These are phyloP conservation scores for Davidsoniella virescens DNA, from an alignment of 2,329 filamentous ascomycete genomes.

Conservation along the genomic window DNA sequence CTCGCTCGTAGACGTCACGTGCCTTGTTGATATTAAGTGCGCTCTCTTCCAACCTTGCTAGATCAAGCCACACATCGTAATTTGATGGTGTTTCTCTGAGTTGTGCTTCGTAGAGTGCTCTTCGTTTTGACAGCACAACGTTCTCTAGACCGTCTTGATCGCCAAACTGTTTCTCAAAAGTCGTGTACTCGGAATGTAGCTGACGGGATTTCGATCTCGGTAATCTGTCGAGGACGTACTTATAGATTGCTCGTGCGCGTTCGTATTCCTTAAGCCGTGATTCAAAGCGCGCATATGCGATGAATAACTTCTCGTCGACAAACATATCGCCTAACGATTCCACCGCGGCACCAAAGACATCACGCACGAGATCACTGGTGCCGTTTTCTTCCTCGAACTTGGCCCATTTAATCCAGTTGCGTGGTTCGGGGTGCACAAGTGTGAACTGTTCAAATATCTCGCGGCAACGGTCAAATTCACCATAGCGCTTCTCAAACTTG, in stretches of 20 bases:
- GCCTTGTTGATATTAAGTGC: slow-evolving; percentile 69
- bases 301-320: slow-evolving; percentile 90
- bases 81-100: slow-evolving; percentile 89
- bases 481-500: slow-evolving; percentile 90
- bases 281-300: slow-evolving; percentile 89
- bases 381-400: slow-evolving; percentile 94
- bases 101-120: slow-evolving; percentile 87
- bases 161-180: slow-evolving; percentile 96
- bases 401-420: slow-evolving; percentile 98
- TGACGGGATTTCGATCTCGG: slow-evolving; percentile 70
- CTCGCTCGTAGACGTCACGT: slow-evolving; percentile 85
- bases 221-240: slow-evolving; percentile 84
- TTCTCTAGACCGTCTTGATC: slow-evolving; percentile 88
- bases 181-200: slow-evolving; percentile 88
- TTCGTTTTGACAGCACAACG: slow-evolving; percentile 83
- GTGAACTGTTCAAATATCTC: slow-evolving; percentile 84
- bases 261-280: slow-evolving; percentile 91
- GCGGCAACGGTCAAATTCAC: slow-evolving; percentile 78
- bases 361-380: slow-evolving; percentile 76
- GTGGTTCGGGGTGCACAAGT: slow-evolving; percentile 79
- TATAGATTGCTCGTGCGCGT: slow-evolving; percentile 85
- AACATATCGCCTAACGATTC: slow-evolving; percentile 87
- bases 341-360: slow-evolving; percentile 78
- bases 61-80: slow-evolving; percentile 96
- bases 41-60: slow-evolving; percentile 75